Evolutionary conservation across 2,329 filamentous ascomycete genomes (phyloP).

Genomic region (Xylariaceae sp.): DNA sequence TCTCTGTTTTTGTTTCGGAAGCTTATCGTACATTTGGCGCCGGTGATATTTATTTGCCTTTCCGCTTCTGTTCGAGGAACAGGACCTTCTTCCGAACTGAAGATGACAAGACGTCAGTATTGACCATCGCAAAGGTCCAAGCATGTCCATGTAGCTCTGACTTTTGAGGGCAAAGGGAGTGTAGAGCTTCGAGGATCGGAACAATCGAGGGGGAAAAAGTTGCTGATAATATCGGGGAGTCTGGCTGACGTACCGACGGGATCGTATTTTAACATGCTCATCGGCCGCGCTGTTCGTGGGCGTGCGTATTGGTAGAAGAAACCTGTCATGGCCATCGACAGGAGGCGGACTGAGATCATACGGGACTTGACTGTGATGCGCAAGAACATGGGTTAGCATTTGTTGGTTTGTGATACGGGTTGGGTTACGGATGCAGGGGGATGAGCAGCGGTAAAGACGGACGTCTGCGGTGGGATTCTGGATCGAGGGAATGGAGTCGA

Average conservation of each 20-base stretch:
- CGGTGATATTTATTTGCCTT: slow-evolving; percentile 50
- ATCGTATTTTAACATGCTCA: slow-evolving; percentile 99
- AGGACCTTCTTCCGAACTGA: slow-evolving; percentile 91
- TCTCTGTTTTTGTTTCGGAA: background rate
- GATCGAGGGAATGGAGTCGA: background rate
- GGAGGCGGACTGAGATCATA: slow-evolving; percentile 85
- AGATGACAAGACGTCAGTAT: slow-evolving; percentile 3
- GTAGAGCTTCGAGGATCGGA: too few species aligned
- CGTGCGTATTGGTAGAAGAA: slow-evolving; percentile 92
- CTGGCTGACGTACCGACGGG: slow-evolving; percentile 74
- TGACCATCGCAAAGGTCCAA: too few species aligned
- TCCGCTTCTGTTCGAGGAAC: slow-evolving; percentile 90
- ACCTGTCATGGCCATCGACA: slow-evolving; percentile 98
- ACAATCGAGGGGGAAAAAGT: too few species aligned
- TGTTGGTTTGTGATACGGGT: background rate
- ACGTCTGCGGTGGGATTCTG: background rate
- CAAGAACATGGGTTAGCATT: slow-evolving; percentile 6
- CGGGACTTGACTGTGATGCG: slow-evolving; percentile 75
- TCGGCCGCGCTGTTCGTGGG: slow-evolving; percentile 73
- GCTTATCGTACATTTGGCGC: slow-evolving; percentile 13
- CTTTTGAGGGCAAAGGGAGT: too few species aligned
- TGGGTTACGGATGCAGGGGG: background rate
- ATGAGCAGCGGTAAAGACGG: background rate
- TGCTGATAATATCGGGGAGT: background rate
- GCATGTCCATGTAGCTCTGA: too few species aligned